These are phyloP conservation scores for Stachybotrys chartarum DNA, from an alignment of 2,329 filamentous ascomycete species.

Conservation along the genomic window DNA sequence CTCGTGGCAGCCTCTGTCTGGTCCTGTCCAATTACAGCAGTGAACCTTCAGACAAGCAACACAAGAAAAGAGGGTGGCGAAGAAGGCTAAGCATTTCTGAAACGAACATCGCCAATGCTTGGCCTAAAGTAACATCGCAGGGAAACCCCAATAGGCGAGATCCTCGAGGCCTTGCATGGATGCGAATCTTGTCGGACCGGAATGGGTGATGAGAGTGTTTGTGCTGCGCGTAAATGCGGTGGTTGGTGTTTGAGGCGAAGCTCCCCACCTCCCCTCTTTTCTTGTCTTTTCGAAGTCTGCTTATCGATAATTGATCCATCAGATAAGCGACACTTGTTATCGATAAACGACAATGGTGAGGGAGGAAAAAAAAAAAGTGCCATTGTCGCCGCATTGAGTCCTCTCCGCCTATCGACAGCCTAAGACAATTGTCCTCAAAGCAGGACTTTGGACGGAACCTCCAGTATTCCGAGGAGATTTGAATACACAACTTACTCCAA, in stretches of 20 bases:
- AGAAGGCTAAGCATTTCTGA: background rate
- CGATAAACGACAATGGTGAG: background rate
- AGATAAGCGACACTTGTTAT: background rate
- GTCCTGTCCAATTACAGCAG: background rate
- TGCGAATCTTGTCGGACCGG: background rate
- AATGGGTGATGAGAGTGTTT: background rate
- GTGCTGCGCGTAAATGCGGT: background rate
- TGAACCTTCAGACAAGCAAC: background rate
- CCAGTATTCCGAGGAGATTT: too few relatives aligned
- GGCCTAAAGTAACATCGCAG: background rate
- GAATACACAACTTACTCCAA: slow-evolving; percentile 6
- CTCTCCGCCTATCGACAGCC: too few relatives aligned
- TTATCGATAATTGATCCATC: background rate
- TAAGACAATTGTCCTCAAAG: too few relatives aligned
- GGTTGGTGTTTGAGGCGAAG: background rate
- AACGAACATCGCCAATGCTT: background rate
- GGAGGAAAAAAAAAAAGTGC: background rate
- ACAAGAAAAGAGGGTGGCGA: background rate
- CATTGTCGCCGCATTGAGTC: background rate
- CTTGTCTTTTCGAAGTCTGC: too few relatives aligned
- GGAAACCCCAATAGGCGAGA: background rate
- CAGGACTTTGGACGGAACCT: too few relatives aligned
- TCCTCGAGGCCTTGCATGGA: background rate
- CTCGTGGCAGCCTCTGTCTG: background rate
- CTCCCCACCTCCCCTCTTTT: background rate